Base-by-base conservation (phyloP, 2,329 filamentous ascomycete genomes). In the Diaporthe citri region DNA sequence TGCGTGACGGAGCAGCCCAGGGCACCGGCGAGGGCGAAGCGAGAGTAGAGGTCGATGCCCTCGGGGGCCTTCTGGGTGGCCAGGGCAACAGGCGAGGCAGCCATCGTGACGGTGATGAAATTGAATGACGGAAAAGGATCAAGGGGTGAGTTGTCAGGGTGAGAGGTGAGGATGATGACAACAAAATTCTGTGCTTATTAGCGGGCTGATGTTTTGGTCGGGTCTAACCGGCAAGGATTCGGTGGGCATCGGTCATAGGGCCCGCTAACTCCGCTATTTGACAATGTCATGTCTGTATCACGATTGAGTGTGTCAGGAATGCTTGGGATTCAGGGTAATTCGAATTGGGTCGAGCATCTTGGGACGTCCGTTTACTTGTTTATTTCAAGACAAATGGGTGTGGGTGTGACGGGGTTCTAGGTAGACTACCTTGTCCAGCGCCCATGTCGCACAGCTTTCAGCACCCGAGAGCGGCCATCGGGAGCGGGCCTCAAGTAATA, bases 1-100 rank as follows among this genome's bases (percentile, higher is more conserved):
- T 99, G 97, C 84, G 97, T 99, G 88, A 98, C 89, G 82, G 96
- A 97, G 88, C 97, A 99, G 93, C 97, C 98, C 90, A 98, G 89
- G 82, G 97, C 97, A 88, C 97, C 97, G 82, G 97, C 96, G 83
- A 99, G 94, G 88, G 97, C 96, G 89, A 98, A 98, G 87, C 95
- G 92, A 82, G 95, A 94, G 93, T 98, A 98, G 81, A 99, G 94
- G 76, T 85, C 88, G 80, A 95, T 15, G 79, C 87, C 88, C 78
- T 83, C 83, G 77, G 85, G 84, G 83, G 12, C 46, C 64, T 67
- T 67, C 15, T 34, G 59, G 60, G 60, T 20, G 46, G 46, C 46
- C 31, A 52, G 62, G 15, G 62, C 46, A 15, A 67, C 64, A n/a
- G 64, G 31, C 12, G 64, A 22, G 31, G 64, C 64, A 52, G 64